Evolutionary conservation across 169 alveolate genomes (phyloP).

Genomic region (Theileria annulata): DNA sequence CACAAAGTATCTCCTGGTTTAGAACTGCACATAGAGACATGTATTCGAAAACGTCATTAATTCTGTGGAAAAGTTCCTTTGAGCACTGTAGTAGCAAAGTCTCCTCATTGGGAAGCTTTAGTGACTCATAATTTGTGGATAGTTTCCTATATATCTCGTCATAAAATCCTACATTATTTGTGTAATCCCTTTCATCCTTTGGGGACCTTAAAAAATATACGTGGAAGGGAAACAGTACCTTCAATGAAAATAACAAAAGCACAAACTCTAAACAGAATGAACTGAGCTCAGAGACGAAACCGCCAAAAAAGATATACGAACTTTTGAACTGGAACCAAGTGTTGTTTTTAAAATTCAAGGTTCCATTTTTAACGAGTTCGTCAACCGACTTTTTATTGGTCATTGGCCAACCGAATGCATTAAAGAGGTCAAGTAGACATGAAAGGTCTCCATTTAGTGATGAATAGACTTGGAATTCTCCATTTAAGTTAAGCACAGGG

Average conservation of each 20-base stretch:
- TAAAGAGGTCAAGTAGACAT: slow-evolving; percentile 66
- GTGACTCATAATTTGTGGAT: slow-evolving; percentile 1
- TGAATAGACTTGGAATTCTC: slow-evolving; percentile 67
- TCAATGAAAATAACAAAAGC: slow-evolving; percentile 45
- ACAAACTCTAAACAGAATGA: slow-evolving; percentile 45
- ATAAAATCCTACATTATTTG: slow-evolving; percentile 44
- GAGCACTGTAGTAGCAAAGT: slow-evolving; percentile 73
- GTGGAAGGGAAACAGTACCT: slow-evolving; percentile 65
- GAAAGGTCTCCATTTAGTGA: slow-evolving; percentile 65
- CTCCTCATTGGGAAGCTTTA: slow-evolving; percentile 45
- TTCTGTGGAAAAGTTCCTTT: slow-evolving; percentile 89
- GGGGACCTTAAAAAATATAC: slow-evolving; percentile 35
- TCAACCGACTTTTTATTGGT: slow-evolving; percentile 32
- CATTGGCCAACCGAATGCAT: slow-evolving; percentile 75
- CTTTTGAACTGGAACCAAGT: slow-evolving; percentile 4
- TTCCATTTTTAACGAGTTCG: slow-evolving; percentile 1
- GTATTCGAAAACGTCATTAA: slow-evolving; percentile 91
- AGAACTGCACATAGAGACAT: slow-evolving; percentile 93
- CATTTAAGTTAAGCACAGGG: slow-evolving; percentile 44
- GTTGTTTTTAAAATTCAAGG: slow-evolving; percentile 29
- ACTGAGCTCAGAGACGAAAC: slow-evolving; percentile 29
- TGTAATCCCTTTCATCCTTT: slow-evolving; percentile 27
- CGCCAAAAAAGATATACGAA: slow-evolving; percentile 39
- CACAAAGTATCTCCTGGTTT: slow-evolving; percentile 88
- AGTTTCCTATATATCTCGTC: slow-evolving; percentile 44